These are phyloP conservation scores for Sclerotinia borealis DNA, from an alignment of 2,329 filamentous ascomycete species.

Conservation along the genomic window DNA sequence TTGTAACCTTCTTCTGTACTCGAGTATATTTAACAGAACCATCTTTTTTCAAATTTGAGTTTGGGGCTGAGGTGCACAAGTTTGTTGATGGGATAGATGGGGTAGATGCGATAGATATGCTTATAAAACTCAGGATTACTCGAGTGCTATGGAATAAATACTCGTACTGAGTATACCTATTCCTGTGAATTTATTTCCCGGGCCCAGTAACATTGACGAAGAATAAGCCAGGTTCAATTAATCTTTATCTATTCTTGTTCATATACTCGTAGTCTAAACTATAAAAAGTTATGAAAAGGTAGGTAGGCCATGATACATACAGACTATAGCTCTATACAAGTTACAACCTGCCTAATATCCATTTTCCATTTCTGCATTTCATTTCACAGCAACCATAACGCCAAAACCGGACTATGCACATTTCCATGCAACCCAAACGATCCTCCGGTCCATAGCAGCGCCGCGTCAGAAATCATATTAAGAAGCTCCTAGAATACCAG, in stretches of 20 bases:
- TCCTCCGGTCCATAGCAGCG: not conserved
- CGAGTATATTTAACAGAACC: no score
- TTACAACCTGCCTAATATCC: not conserved
- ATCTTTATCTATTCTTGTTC: constrained; percentile 1
- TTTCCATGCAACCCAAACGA: not conserved
- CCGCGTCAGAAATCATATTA: constrained; percentile 1
- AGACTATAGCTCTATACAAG: not conserved
- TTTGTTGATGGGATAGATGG: not conserved
- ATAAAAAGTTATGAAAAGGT: not conserved
- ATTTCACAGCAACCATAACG: not conserved
- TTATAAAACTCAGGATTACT: not conserved
- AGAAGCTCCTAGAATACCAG: constrained; percentile 52
- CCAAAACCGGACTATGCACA: constrained; percentile 8
- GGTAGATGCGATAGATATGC: not conserved
- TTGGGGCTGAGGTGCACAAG: not conserved
- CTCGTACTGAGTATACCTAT: no score
- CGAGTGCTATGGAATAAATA: not conserved
- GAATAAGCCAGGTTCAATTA: not conserved
- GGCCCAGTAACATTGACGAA: not conserved
- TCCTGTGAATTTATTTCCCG: no score
- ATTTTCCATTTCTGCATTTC: not conserved
- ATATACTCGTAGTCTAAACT: not conserved
- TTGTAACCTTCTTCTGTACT: not conserved
- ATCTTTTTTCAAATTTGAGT: not conserved
- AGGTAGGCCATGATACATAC: constrained; percentile 2